Percentiles rank a stretch among this genome's conserved stretches.
Evolutionary conservation across 805 yeast species (phyloP).

Genomic region (Barnettozyma populi): DNA sequence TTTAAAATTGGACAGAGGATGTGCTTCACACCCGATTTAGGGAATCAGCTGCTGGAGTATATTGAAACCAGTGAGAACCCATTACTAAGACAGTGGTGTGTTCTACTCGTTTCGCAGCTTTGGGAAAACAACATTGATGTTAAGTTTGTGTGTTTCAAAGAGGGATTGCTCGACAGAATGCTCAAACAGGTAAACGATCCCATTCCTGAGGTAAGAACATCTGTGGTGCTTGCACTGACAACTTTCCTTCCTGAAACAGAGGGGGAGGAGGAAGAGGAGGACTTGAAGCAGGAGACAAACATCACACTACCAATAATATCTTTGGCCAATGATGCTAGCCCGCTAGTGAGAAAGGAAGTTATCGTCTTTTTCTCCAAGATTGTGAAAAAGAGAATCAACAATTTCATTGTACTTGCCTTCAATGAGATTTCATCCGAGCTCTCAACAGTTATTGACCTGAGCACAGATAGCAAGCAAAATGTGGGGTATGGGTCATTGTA

Average conservation of each 20-base stretch:
- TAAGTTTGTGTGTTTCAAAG: slow-evolving; percentile 61
- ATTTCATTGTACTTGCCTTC: slow-evolving; percentile 83
- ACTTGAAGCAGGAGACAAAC: slow-evolving; percentile 59
- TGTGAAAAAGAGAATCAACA: slow-evolving; percentile 60
- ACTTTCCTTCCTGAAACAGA: slow-evolving; percentile 50
- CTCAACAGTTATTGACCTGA: slow-evolving; percentile 30
- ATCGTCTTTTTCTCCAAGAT: slow-evolving; percentile 72
- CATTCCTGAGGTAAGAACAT: slow-evolving; percentile 90
- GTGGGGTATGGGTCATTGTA: slow-evolving; percentile 87
- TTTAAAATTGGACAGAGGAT: slow-evolving; percentile 74
- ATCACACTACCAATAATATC: slow-evolving; percentile 64
- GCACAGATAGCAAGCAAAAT: slow-evolving; percentile 55
- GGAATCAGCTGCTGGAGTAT: slow-evolving; percentile 60
- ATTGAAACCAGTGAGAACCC: slow-evolving; percentile 76
- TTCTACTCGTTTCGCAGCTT: slow-evolving; percentile 68
- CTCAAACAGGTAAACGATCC: slow-evolving; percentile 70
- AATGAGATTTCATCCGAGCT: slow-evolving; percentile 79
- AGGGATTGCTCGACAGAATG: slow-evolving; percentile 54
- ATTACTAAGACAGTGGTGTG: slow-evolving; percentile 87
- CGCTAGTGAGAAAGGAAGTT: slow-evolving; percentile 82
- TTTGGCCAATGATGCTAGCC: slow-evolving; percentile 80
- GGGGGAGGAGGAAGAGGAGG: slow-evolving; percentile 31
- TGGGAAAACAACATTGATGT: slow-evolving; percentile 73
- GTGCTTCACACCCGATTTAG: slow-evolving; percentile 69
- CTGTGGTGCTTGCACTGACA: slow-evolving; percentile 69